phyloP scores from a whole-genome alignment of 2,329 filamentous ascomycete species.

The Ophiosphaerella narmari region DNA sequence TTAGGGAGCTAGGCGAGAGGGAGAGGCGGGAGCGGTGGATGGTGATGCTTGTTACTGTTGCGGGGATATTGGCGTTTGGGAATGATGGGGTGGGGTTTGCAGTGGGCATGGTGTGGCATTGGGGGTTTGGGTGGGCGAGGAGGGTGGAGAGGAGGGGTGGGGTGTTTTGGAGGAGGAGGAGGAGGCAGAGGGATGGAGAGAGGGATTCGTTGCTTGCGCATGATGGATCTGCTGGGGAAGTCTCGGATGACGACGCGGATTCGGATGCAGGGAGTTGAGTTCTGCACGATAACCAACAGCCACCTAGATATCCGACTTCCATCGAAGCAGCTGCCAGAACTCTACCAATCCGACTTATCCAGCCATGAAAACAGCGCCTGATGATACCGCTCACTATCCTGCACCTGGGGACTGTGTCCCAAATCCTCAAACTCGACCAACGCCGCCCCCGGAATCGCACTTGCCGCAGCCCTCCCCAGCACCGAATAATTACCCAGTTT shows the following conservation, averaged over 20 bases:
- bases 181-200: conserved; percentile 24
- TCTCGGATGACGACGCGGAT: no score
- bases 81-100: conserved; percentile 89
- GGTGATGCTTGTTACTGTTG: conserved; percentile 88
- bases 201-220: conserved; percentile 28
- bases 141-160: conserved; percentile 30
- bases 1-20: conserved; percentile 63
- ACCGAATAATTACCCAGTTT: conserved; percentile 56
- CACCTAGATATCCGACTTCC: no score
- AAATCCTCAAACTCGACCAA: conserved; percentile 55
- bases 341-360: conserved; percentile 5
- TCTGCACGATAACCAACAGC: no score
- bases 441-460: conserved; percentile 50
- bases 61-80: conserved; percentile 79
- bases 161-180: conserved; percentile 38
- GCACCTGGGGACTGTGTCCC: conserved; percentile 61
- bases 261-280: no score
- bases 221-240: conserved; percentile 23
- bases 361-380: conserved; percentile 55
- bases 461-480: conserved; percentile 53
- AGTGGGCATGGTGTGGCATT: conserved; percentile 80
- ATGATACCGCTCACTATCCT: conserved; percentile 55
- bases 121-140: conserved; percentile 57
- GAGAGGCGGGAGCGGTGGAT: conserved; percentile 79
- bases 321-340: neutral